A percentile compares a stretch with the other conserved stretches of the same genome.
Conservation (phyloP, 2,329 filamentous ascomycete species). For the Alternaria ethzedia region DNA sequence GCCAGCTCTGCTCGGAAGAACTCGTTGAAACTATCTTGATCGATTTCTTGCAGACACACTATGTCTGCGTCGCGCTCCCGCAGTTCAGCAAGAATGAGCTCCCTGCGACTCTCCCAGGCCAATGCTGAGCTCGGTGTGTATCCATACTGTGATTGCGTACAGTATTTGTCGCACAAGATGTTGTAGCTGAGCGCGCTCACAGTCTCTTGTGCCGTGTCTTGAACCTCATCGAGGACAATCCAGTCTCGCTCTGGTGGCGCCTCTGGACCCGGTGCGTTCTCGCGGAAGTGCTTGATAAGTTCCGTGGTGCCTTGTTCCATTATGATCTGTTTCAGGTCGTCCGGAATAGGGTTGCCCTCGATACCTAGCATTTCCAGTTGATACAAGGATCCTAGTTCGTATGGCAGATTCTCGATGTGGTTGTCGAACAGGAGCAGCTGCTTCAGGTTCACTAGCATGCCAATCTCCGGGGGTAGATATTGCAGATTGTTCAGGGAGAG, state of each 20-base stretch:
- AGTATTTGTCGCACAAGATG: conserved; percentile 92
- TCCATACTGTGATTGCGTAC: conserved; percentile 82
- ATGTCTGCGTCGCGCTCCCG: conserved; percentile 82
- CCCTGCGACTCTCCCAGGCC: conserved; percentile 84
- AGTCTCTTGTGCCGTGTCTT: conserved; percentile 62
- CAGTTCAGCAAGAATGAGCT: conserved; percentile 84
- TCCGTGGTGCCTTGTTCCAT: conserved; percentile 87
- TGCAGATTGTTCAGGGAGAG: conserved; percentile 86
- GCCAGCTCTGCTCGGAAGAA: conserved; percentile 88
- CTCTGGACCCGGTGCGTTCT: conserved; percentile 79
- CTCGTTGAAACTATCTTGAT: conserved; percentile 88
- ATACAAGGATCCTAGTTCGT: conserved; percentile 86
- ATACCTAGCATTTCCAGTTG: conserved; percentile 88
- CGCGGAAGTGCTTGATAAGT: conserved; percentile 81
- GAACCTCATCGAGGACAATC: conserved; percentile 71
- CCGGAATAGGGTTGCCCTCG: conserved; percentile 85
- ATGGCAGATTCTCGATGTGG: conserved; percentile 79
- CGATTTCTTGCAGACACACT: conserved; percentile 91
- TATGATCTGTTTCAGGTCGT: conserved; percentile 78
- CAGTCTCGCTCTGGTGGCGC: conserved; percentile 78
- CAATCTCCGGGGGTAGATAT: conserved; percentile 85
- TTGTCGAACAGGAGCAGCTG: conserved; percentile 91
- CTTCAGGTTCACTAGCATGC: conserved; percentile 94
- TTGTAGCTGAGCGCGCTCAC: conserved; percentile 94
- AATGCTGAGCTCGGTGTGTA: conserved; percentile 86